phyloP scores from a whole-genome alignment of 495 filamentous ascomycete genomes.

The Talaromyces stipitatus region DNA sequence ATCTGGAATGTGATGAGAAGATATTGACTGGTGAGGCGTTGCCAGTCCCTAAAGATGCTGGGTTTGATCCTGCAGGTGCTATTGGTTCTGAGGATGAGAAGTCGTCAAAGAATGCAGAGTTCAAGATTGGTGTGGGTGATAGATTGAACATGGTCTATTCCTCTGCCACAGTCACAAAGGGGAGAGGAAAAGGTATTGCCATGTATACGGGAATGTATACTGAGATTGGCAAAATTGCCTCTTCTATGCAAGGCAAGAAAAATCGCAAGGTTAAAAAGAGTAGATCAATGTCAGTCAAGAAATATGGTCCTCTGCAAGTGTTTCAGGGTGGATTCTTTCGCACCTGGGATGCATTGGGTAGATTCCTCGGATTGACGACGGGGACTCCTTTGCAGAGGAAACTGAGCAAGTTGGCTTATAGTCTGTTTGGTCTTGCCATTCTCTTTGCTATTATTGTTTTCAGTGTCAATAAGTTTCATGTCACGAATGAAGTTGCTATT shows the following conservation, averaged over 20 bases:
- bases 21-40: constrained; percentile 70
- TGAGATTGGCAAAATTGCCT: constrained; percentile 79
- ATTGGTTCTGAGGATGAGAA: not conserved
- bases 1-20: constrained; percentile 68
- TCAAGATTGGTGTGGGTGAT: constrained; percentile 56
- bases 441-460: constrained; percentile 74
- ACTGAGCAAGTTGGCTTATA: constrained; percentile 65
- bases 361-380: constrained; percentile 66
- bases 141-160: constrained; percentile 65
- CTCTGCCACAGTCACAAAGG: constrained; percentile 64
- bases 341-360: constrained; percentile 54
- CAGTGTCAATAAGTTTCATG: constrained; percentile 63
- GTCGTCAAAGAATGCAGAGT: constrained; percentile 10
- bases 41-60: constrained; percentile 54
- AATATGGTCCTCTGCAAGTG: constrained; percentile 51
- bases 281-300: constrained; percentile 54
- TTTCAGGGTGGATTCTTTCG: constrained; percentile 50
- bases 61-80: constrained; percentile 11
- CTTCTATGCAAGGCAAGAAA: constrained; percentile 49
- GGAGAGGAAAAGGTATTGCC: constrained; percentile 61
- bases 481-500: constrained; percentile 65
- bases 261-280: constrained; percentile 45
- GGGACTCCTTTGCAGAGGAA: constrained; percentile 81
- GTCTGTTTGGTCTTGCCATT: constrained; percentile 67
- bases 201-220: constrained; percentile 72